Base-by-base conservation (phyloP, 306 rosid genomes). In the Lathyrus oleraceus region DNA sequence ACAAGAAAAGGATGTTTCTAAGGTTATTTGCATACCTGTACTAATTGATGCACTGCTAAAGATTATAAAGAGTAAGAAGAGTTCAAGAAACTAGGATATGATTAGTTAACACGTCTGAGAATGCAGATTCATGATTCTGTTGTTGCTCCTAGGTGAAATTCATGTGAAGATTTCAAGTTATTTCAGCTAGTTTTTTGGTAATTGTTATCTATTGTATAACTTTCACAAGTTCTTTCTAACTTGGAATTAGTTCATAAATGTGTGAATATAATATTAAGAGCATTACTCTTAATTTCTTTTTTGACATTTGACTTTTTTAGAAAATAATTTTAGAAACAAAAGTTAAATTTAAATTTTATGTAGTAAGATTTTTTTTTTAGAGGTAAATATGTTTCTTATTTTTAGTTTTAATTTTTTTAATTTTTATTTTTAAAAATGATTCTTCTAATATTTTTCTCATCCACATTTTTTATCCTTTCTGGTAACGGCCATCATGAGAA, bases 11-110 rank as follows among this genome's bases (percentile, higher is more conserved):
- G 75, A 83, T 39, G 49, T 73, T 73, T 81, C 76, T 20, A 48
- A 49, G 58, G 74, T 81, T 51, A 77, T 85, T 49, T 87, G 96
- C 85, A 69, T 84, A 52, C 93, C 90, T 1, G 21, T 78, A 8
- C 62, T 84, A 60, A 72, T 57, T 57, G 39, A 57, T 57, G 30
- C 62, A 27, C 11, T 57, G 19, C 11, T 79, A 10, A 87, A 80
- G 81, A 68, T 54, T 38, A 81, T 70, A 74, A 43, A 52, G 68
- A 73, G 45, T 62, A 87, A 81, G 84, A 82, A 63, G 83, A 85
- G 64, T 74, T 68, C 85, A 77, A 81, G 75, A 59, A 81, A 72
- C 60, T 79, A 61, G 43, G 8, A 69, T 21, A 44, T 61, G 67
- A 38, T 28, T 67, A 58, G 20, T 21, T 11, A 51, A 3, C 6